Base-by-base conservation (phyloP, 2,329 filamentous ascomycete species). In the Rutstroemia sydowiana region DNA sequence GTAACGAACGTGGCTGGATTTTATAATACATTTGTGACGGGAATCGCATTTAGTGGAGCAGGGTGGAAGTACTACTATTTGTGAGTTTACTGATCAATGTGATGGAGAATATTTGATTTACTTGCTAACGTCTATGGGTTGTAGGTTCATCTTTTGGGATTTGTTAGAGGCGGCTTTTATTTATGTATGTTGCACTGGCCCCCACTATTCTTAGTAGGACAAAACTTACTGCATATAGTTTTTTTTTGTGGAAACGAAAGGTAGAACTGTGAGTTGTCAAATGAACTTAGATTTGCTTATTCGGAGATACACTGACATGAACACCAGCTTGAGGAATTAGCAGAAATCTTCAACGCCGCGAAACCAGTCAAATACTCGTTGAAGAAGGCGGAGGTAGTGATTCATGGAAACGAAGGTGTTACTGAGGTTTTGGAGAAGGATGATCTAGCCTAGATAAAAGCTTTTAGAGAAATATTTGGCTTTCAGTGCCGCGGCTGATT, bases 31-130 rank as follows among this genome's bases (percentile, higher is more conserved):
- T 51, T 51, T 45, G 48, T 51, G 1, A 51, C 48, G 2, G 48
- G 48, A 2, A 51, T 51, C 23, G 48, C 48, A 5, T 51, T 51
- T 39, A 37, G 21, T 3, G 32, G 23, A 11, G 48, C 41, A 2
- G 48, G 41, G 9, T 51, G 48, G 48, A 51, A 8, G 16, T 51
- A 51, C 10, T 51, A 51, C 45, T 51, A 51, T 32, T 20, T 51
- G 48, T 51, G 14, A 28, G 48, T 45, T 14, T 0, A 14, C 14
- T 11, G 11, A 10, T 3, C 20, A 23, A 5, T 26, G 8, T 1
- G 9, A 14, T 34, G 9, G 11, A 13, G 5, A 3, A 16, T 23
- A 18, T 0, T 23, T 34, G 20, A 3, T 2, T 23, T 11, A 9
- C 8, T 44, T 11, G 11, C 14, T 45, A 13, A 51, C 20, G 7